Base-by-base conservation (phyloP, 306 rosid species). In the Castanospermum australe region DNA sequence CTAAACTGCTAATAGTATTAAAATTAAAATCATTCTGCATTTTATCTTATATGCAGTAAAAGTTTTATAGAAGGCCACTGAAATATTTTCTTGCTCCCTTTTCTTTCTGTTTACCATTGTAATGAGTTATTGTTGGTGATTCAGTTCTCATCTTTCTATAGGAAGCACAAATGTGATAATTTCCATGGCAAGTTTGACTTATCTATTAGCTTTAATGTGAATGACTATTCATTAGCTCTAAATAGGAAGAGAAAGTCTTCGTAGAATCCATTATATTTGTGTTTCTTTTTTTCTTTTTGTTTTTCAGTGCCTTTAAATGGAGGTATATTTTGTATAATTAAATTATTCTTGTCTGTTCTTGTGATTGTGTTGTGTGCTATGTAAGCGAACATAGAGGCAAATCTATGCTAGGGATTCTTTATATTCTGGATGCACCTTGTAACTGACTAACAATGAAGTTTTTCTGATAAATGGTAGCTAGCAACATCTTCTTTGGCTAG, bases 401-500 rank as follows among this genome's bases (percentile, higher is more conserved):
- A 45, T 35, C 25, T 10, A 64, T 73, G 18, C 20, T 44, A 36
- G 32, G 25, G 28, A 39, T 75, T 15, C 62, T 71, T 73, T 44
- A 64, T 18, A 59, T 65, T 82, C 54, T 78, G 44, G 59, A 74
- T 77, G 24, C 20, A 75, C 59, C 50, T 55, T 59, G 45, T 62
- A 71, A 54, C 61, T 80, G 52, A 78, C 79, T 78, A 52, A 48
- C 67, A 65, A 62, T 81, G 17, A 47, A 18, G 57, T 75, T 79
- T 80, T 47, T 76, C 50, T 77, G 63, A 57, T 78, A 42, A 73
- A 73, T 72, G 66, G 60, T 82, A 92, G 97, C 82, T 73, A 60
- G 88, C 91, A 66, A 82, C 91, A 22, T 94, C 97, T 81, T 88
- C 93, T 60, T 82, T 94, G 86, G 90, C 96, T 73, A 84, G 91